phyloP scores from a whole-genome alignment of 768 basidiomycete species.

The Jaapia argillacea region DNA sequence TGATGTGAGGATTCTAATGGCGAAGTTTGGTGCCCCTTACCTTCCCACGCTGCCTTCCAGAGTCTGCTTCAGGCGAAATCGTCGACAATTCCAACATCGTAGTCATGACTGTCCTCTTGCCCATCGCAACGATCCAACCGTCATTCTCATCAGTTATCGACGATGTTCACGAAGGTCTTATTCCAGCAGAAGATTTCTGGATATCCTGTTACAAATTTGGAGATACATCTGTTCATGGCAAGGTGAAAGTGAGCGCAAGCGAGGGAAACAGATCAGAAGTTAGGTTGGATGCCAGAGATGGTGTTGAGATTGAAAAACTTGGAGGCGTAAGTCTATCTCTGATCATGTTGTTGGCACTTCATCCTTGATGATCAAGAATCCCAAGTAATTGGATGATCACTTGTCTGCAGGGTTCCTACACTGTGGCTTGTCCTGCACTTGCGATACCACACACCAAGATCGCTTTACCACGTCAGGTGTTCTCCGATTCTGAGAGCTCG shows the following conservation, averaged over 20 bases:
- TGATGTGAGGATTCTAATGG: no score
- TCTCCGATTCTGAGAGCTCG: slow-evolving; percentile 34
- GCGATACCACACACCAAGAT: slow-evolving; percentile 38
- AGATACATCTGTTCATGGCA: slow-evolving; percentile 52
- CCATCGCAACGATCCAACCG: slow-evolving; percentile 49
- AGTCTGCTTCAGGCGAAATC: no score
- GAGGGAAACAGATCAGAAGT: slow-evolving; percentile 43
- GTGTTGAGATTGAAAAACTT: slow-evolving; percentile 30
- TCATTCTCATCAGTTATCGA: slow-evolving; percentile 48
- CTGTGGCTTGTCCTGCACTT: slow-evolving; percentile 37
- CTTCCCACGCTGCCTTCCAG: no score
- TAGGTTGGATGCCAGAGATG: slow-evolving; percentile 34
- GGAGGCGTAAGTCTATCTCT: slow-evolving; percentile 23
- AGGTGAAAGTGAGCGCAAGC: slow-evolving; percentile 42
- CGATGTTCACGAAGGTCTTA: slow-evolving; percentile 50
- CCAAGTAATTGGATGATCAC: slow-evolving; percentile 2
- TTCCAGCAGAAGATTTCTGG: slow-evolving; percentile 60
- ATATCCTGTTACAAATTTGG: slow-evolving; percentile 57
- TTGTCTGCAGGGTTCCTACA: slow-evolving; percentile 22
- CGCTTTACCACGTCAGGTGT: slow-evolving; percentile 39
- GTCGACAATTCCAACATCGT: no score
- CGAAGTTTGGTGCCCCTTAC: no score
- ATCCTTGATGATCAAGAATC: neutral
- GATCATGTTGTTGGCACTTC: neutral
- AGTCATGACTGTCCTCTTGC: slow-evolving; percentile 20